These are phyloP conservation scores for Pseudocercospora vitis DNA, from an alignment of 2,329 filamentous ascomycete genomes.

Conservation along the genomic window DNA sequence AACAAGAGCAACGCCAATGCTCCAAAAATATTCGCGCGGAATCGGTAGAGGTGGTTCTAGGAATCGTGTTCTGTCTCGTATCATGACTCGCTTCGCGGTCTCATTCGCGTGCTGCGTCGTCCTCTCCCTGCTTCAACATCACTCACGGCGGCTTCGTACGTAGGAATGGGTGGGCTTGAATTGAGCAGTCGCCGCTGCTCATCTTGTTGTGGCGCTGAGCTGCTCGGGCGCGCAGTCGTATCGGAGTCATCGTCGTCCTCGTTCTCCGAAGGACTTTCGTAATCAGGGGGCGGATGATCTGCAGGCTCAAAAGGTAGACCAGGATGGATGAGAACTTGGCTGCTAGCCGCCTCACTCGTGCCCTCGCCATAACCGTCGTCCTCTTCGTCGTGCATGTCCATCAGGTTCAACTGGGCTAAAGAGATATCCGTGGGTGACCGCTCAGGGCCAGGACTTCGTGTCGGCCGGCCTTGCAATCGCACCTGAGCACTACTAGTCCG, in stretches of 20 bases:
- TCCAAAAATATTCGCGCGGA: not conserved
- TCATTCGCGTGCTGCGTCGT: conserved; percentile 29
- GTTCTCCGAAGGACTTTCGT: conserved; percentile 45
- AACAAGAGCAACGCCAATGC: conserved; percentile 2
- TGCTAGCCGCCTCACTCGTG: conserved; percentile 26
- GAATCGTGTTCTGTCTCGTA: conserved; percentile 9
- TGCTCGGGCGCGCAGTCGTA: conserved; percentile 28
- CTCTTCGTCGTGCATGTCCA: conserved; percentile 56
- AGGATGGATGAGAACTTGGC: conserved; percentile 27
- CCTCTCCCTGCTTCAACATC: conserved; percentile 32
- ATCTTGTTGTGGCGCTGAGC: conserved; percentile 19
- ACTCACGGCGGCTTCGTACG: conserved; percentile 71
- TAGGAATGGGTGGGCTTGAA: conserved; percentile 69
- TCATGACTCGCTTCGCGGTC: conserved; percentile 24
- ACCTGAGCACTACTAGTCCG: conserved; percentile 77
- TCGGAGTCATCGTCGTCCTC: conserved; percentile 24
- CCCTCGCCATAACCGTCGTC: conserved; percentile 30
- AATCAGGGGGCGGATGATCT: conserved; percentile 48
- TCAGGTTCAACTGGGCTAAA: conserved; percentile 76
- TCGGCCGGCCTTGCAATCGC: conserved; percentile 65
- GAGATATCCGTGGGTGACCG: conserved; percentile 95
- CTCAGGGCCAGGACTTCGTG: conserved; percentile 80
- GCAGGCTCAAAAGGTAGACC: conserved; percentile 36
- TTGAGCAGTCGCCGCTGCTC: conserved; percentile 18
- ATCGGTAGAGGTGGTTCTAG: not conserved